Percentiles rank a stretch among this genome's conserved stretches.
Conservation (phyloP, 176 grass and related monocot species). For the Saccharum officinarum region DNA sequence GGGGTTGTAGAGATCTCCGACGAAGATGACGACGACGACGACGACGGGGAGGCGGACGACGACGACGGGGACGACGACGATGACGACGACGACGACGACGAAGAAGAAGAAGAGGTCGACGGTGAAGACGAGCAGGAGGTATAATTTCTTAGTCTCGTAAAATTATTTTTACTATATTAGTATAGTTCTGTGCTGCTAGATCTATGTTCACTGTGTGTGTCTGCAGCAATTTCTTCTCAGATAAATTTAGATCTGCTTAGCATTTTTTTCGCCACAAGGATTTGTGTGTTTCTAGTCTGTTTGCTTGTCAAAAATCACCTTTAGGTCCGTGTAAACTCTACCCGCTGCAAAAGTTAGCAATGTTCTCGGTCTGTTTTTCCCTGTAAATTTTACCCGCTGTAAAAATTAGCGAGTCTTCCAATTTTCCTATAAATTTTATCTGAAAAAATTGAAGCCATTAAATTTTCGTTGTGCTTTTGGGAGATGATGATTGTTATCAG, state of each 20-base stretch:
- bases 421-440: neutral
- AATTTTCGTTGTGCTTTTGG: neutral
- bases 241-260: neutral
- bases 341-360: too few relatives aligned
- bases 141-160: neutral
- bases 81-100: constrained; percentile 33
- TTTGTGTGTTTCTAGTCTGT: too few relatives aligned
- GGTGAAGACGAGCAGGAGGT: constrained; percentile 45
- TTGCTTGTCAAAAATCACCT: too few relatives aligned
- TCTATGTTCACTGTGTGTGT: neutral
- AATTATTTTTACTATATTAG: neutral
- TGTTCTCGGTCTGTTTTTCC: too few relatives aligned
- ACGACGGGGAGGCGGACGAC: neutral
- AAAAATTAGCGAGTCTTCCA: neutral
- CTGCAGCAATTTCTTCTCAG: neutral
- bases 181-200: neutral
- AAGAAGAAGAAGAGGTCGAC: constrained; percentile 9
- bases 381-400: too few relatives aligned
- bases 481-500: constrained; percentile 38
- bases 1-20: constrained; percentile 48
- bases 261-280: neutral
- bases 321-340: too few relatives aligned
- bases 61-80: constrained; percentile 14
- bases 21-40: constrained; percentile 44
- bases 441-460: neutral